Conservation (phyloP, 2,329 filamentous ascomycete genomes). For the Coniochaeta prunicola region DNA sequence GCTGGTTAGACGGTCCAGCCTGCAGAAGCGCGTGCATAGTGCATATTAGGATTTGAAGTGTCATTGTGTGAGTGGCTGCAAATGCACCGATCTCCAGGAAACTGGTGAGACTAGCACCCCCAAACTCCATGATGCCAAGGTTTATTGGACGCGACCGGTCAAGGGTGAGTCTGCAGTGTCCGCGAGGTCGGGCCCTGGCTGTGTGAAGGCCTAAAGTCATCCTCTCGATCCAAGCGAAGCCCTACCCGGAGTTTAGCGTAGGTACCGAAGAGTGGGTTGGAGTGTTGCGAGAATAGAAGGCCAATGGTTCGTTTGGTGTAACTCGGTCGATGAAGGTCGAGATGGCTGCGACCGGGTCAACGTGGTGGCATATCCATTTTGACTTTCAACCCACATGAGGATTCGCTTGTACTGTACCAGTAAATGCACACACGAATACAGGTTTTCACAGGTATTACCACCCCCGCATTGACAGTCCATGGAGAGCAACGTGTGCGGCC, state of each 20-base stretch:
- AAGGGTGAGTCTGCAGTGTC: not conserved
- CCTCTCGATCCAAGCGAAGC: not conserved
- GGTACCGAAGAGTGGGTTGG: not conserved
- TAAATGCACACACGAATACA: not conserved
- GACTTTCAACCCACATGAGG: not conserved
- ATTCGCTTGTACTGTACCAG: not conserved
- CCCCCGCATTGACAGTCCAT: not conserved
- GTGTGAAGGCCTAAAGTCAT: not conserved
- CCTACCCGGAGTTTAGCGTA: not conserved
- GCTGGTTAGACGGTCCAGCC: not conserved
- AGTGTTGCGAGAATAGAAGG: not conserved
- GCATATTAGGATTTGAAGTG: not conserved
- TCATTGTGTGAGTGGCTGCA: constrained; percentile 2
- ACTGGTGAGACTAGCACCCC: not conserved
- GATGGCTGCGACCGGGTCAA: not conserved
- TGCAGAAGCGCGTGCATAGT: constrained; percentile 1
- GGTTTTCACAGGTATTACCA: not conserved
- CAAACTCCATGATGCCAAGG: not conserved
- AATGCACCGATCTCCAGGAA: not conserved
- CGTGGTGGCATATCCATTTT: not conserved
- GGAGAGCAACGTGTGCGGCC: constrained; percentile 12
- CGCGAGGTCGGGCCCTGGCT: not conserved
- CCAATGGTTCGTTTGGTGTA: not conserved
- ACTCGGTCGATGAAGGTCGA: not conserved
- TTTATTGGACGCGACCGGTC: not conserved